These are phyloP conservation scores for Microbotryum scabiosae DNA, from an alignment of 1,284 basidiomycete species.

Conservation along the genomic window DNA sequence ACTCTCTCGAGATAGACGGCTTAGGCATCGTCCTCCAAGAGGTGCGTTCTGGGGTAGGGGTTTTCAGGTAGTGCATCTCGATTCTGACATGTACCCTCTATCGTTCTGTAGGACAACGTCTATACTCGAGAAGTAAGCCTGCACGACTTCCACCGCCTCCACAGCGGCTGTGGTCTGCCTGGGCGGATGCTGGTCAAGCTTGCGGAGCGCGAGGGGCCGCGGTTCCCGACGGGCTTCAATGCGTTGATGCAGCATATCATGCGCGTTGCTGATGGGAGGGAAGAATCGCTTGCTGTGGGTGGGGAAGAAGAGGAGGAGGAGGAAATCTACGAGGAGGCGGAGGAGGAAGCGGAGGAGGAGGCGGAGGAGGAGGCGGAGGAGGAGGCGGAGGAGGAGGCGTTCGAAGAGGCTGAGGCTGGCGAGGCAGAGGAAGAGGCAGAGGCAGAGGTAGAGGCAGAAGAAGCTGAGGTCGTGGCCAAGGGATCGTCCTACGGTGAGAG, in stretches of 20 bases:
- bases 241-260: constrained; percentile 32
- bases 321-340: neutral
- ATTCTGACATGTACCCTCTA: neutral
- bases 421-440: neutral
- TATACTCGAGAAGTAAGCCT: constrained; percentile 28
- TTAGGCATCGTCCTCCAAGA: constrained; percentile 27
- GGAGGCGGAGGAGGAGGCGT: neutral
- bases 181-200: constrained; percentile 29
- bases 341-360: constrained; percentile 17
- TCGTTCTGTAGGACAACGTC: constrained; percentile 29
- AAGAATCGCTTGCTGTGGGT: neutral
- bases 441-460: neutral
- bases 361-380: neutral
- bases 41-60: constrained; percentile 10
- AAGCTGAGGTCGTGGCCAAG: neutral
- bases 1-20: constrained; percentile 26
- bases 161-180: constrained; percentile 31
- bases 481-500: neutral
- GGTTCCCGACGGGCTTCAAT: constrained; percentile 33
- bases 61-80: neutral
- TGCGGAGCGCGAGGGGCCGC: constrained; percentile 6
- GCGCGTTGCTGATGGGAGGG: constrained; percentile 2
- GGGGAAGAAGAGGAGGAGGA: constrained; percentile 12
- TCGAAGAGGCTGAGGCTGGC: neutral
- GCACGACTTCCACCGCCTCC: constrained; percentile 33